These are phyloP conservation scores for Pestalotiopsis sp. DNA, from an alignment of 2,329 filamentous ascomycete genomes.

Conservation along the genomic window DNA sequence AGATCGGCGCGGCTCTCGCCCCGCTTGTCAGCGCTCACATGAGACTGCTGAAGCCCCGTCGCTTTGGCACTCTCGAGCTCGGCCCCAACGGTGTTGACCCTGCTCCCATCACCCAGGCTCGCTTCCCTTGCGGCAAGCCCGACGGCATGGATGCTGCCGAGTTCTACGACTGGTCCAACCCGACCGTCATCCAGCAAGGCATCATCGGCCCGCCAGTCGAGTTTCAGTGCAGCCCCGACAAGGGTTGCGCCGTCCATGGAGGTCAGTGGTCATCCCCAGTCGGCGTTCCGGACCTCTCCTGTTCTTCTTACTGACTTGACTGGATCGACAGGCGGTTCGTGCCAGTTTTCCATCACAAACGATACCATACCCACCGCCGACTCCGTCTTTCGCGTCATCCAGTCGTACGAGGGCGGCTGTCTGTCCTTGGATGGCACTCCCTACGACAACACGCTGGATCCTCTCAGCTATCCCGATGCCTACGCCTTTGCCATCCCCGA, in stretches of 20 bases:
- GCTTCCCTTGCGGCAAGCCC: not conserved
- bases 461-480: constrained; percentile 15
- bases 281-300: not conserved
- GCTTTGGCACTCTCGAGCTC: not conserved
- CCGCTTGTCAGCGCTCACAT: not conserved
- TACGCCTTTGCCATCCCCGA: not conserved
- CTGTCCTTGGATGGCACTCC: constrained; percentile 51
- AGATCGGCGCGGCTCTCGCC: not conserved
- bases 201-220: not conserved
- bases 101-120: not conserved
- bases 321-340: constrained; percentile 59
- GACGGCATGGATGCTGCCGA: not conserved
- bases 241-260: not conserved
- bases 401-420: constrained; percentile 70
- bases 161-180: not conserved
- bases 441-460: constrained; percentile 43
- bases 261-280: not conserved
- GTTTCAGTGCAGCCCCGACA: not conserved
- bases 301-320: not conserved
- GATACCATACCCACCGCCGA: constrained; percentile 47
- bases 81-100: not conserved
- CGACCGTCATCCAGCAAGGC: not conserved
- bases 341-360: constrained; percentile 69
- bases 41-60: not conserved
- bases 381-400: constrained; percentile 68